phyloP scores from a whole-genome alignment of 2,329 filamentous ascomycete species.

The Pseudodiploospora longispora region DNA sequence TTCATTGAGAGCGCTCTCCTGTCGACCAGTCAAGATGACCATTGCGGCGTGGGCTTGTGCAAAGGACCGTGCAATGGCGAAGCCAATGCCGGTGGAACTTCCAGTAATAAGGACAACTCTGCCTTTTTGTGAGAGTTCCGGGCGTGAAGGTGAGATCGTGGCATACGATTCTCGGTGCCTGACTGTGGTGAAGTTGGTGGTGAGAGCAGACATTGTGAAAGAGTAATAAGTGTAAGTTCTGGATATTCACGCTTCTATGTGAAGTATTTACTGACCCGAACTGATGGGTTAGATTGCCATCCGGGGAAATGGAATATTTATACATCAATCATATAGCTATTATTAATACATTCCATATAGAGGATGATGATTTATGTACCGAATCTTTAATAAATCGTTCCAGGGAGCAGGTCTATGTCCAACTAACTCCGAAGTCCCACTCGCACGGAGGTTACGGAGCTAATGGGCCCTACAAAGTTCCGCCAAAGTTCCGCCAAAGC shows the following conservation, averaged over 20 bases:
- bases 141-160: conserved; percentile 25
- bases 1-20: conserved; percentile 6
- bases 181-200: conserved; percentile 19
- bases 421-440: too few species aligned
- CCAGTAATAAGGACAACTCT: conserved; percentile 57
- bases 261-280: too few species aligned
- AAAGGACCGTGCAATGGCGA: conserved; percentile 52
- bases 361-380: too few species aligned
- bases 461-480: conserved; percentile 1
- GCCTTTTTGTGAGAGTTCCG: conserved; percentile 30
- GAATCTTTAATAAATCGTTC: too few species aligned
- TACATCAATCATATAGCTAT: too few species aligned
- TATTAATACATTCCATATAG: too few species aligned
- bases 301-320: too few species aligned
- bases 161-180: conserved; percentile 26
- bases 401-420: too few species aligned
- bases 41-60: conserved; percentile 26
- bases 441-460: too few species aligned
- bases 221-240: not conserved
- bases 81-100: conserved; percentile 54
- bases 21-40: conserved; percentile 31
- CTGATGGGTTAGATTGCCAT: too few species aligned
- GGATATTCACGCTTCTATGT: too few species aligned
- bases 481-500: conserved; percentile 11
- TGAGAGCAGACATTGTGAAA: conserved; percentile 1